A percentile compares a stretch with the other conserved stretches of the same genome.
phyloP scores from a whole-genome alignment of 116 monocot species.

The Cymodocea nodosa region DNA sequence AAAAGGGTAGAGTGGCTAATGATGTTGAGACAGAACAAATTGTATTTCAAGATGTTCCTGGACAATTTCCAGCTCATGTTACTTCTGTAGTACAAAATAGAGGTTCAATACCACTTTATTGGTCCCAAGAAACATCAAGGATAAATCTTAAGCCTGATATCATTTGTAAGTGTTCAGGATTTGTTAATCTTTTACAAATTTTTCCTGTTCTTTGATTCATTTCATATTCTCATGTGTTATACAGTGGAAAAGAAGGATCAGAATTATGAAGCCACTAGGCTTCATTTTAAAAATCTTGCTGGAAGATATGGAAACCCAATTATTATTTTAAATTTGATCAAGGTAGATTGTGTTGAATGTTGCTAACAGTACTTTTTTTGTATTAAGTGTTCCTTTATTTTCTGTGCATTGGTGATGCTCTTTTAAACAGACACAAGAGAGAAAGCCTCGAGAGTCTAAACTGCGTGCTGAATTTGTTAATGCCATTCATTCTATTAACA shows the following conservation, averaged over 20 bases:
- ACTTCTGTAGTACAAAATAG: constrained; percentile 78
- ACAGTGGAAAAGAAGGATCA: constrained; percentile 71
- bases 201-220: not conserved
- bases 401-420: not conserved
- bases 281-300: constrained; percentile 80
- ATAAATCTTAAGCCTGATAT: constrained; percentile 80
- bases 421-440: constrained; percentile 52
- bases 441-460: constrained; percentile 69
- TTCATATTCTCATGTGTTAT: not conserved
- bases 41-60: constrained; percentile 39
- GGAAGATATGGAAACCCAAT: constrained; percentile 88
- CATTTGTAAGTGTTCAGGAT: constrained; percentile 39
- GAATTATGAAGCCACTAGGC: constrained; percentile 63
- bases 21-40: constrained; percentile 95
- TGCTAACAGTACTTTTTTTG: not conserved
- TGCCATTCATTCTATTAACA: constrained; percentile 68
- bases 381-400: not conserved
- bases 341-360: constrained; percentile 30
- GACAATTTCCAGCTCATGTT: constrained; percentile 34
- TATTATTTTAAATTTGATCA: constrained; percentile 78
- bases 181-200: not conserved
- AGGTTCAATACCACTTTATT: constrained; percentile 85
- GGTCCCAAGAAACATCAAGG: constrained; percentile 76
- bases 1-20: constrained; percentile 68
- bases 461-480: constrained; percentile 67